A percentile compares a stretch with the other conserved stretches of the same genome.
Conservation (phyloP, 2,329 filamentous ascomycete genomes). For the Aureobasidium melanogenum region DNA sequence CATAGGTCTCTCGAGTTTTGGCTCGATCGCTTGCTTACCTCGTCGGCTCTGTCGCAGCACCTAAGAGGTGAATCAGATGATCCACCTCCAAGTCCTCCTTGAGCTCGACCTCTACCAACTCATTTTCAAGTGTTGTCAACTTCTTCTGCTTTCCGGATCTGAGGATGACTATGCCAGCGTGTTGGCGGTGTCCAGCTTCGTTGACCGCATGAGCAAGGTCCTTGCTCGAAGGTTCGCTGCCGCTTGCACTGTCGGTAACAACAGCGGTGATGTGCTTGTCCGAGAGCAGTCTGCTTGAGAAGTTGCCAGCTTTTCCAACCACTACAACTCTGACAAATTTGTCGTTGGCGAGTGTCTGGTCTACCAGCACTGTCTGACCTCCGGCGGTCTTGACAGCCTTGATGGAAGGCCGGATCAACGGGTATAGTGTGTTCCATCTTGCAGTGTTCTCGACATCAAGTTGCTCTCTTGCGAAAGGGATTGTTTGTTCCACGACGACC, state of each 20-base stretch:
- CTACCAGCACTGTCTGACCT: slow-evolving; percentile 25
- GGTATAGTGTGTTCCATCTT: slow-evolving; percentile 26
- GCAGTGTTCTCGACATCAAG: slow-evolving; percentile 24
- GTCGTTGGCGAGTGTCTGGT: slow-evolving; percentile 20
- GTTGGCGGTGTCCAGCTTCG: slow-evolving; percentile 16
- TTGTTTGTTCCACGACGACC: slow-evolving; percentile 28
- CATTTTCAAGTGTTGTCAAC: slow-evolving; percentile 17
- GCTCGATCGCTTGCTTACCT: slow-evolving; percentile 7
- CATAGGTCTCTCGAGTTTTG: neutral
- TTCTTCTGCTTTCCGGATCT: slow-evolving; percentile 21
- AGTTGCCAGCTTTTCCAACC: slow-evolving; percentile 22
- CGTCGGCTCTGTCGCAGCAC: slow-evolving; percentile 20
- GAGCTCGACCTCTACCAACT: slow-evolving; percentile 22
- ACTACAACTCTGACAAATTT: slow-evolving; percentile 23
- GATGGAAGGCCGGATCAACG: slow-evolving; percentile 26
- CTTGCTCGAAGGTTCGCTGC: slow-evolving; percentile 16
- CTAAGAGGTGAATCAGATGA: slow-evolving; percentile 25
- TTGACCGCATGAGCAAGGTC: slow-evolving; percentile 22
- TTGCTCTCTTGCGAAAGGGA: slow-evolving; percentile 22
- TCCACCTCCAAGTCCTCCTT: slow-evolving; percentile 24
- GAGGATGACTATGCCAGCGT: slow-evolving; percentile 23
- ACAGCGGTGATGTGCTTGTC: slow-evolving; percentile 26
- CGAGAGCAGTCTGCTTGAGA: slow-evolving; percentile 27
- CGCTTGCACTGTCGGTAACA: slow-evolving; percentile 21
- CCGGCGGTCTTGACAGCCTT: slow-evolving; percentile 20